Conservation (phyloP, 257 asterid species). For the Solanum tarijense region DNA sequence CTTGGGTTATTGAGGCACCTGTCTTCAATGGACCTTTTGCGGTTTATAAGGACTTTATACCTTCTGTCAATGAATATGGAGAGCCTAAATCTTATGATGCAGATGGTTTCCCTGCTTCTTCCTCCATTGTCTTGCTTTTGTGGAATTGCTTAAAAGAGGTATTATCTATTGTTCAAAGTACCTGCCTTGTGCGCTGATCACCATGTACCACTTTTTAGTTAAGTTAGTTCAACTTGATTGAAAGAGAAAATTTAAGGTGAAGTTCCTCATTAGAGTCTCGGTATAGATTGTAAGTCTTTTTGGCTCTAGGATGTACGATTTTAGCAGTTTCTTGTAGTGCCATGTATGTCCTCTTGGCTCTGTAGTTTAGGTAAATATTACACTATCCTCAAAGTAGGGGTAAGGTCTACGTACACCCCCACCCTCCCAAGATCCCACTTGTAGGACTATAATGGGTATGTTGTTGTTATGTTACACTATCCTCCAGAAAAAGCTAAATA, state of each 20-base stretch:
- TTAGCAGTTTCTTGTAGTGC: background rate
- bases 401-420: background rate
- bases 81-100: constrained; percentile 78
- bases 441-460: background rate
- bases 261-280: background rate
- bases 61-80: constrained; percentile 59
- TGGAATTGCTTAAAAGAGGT: constrained; percentile 69
- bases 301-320: background rate
- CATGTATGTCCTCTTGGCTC: background rate
- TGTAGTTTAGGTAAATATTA: background rate
- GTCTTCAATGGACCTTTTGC: constrained; percentile 79
- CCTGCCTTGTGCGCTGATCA: background rate
- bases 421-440: background rate
- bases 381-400: background rate
- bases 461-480: background rate
- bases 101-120: constrained; percentile 74
- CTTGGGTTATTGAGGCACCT: constrained; percentile 82
- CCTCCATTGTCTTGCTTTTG: constrained; percentile 58
- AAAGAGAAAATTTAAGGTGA: background rate
- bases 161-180: background rate
- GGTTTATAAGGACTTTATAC: constrained; percentile 80
- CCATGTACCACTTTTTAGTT: background rate
- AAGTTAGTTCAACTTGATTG: background rate
- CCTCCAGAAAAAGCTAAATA: background rate
- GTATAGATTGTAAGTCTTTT: background rate